Evolutionary conservation across 495 filamentous ascomycete species (phyloP).

Genomic region (Talaromyces borbonicus): DNA sequence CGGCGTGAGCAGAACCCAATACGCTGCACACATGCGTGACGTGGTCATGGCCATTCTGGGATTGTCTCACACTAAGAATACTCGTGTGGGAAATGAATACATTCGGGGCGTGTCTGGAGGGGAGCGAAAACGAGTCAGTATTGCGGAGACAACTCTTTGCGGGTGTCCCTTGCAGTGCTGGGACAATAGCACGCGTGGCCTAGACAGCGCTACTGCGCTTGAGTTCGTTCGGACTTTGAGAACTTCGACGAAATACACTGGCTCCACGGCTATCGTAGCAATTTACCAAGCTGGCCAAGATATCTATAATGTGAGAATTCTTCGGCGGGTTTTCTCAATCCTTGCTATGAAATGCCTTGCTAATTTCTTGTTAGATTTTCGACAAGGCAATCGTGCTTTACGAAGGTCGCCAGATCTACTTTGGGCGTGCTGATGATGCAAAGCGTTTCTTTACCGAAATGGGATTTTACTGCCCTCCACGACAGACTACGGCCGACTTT

Average conservation of each 20-base stretch:
- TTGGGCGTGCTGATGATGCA: constrained; percentile 50
- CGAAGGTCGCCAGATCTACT: constrained; percentile 59
- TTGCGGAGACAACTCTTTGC: constrained; percentile 49
- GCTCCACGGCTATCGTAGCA: constrained; percentile 69
- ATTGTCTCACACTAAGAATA: constrained; percentile 47
- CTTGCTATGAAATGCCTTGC: too few species aligned
- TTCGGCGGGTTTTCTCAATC: neutral
- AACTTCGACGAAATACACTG: constrained; percentile 65
- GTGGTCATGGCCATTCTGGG: constrained; percentile 59
- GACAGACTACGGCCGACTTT: constrained; percentile 66
- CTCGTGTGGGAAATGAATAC: constrained; percentile 62
- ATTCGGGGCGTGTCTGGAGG: constrained; percentile 80
- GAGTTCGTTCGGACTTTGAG: constrained; percentile 64
- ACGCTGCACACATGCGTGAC: constrained; percentile 41
- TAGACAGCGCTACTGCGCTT: constrained; percentile 77
- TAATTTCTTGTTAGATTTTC: constrained; percentile 25
- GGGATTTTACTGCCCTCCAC: constrained; percentile 52
- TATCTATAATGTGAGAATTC: constrained; percentile 50
- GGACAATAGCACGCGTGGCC: constrained; percentile 82
- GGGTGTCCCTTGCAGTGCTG: constrained; percentile 68
- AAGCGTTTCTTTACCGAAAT: constrained; percentile 56
- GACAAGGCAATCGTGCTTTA: constrained; percentile 56
- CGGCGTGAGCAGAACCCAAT: constrained; percentile 37
- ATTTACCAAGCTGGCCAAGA: constrained; percentile 81
- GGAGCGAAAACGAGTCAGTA: constrained; percentile 63